Percentiles rank a stretch among this genome's conserved stretches.
These are phyloP conservation scores for Pelargonium nanum DNA, from an alignment of 345 rosid species.

Conservation along the genomic window DNA sequence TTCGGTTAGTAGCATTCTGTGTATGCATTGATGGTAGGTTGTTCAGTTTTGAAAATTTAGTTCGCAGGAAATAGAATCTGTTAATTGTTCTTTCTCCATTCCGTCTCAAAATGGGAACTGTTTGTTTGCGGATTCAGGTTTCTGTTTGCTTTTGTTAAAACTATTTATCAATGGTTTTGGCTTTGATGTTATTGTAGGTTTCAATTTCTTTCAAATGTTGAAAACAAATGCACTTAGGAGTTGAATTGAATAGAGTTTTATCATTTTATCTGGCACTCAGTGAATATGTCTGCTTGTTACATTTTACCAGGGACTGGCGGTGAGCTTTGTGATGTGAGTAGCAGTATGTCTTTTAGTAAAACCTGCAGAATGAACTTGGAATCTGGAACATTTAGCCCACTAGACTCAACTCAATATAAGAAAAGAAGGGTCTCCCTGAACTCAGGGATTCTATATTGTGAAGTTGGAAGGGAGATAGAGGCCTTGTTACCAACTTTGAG, in stretches of 20 bases:
- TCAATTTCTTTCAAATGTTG: too few species aligned
- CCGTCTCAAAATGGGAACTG: background rate
- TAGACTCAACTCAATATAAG: constrained; percentile 20
- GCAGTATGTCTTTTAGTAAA: constrained; percentile 1
- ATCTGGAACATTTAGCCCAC: constrained; percentile 10
- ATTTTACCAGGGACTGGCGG: constrained; percentile 5
- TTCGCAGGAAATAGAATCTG: background rate
- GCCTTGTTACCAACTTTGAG: constrained; percentile 43
- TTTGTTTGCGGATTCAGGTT: background rate
- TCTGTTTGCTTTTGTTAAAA: too few species aligned
- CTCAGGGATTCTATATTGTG: constrained; percentile 7
- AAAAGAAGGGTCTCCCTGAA: constrained; percentile 35
- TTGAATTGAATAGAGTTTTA: too few species aligned
- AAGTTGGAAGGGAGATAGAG: constrained; percentile 20
- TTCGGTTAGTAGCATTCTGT: background rate
- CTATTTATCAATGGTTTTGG: too few species aligned
- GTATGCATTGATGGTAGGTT: background rate
- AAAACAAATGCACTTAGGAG: too few species aligned
- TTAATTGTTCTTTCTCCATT: background rate
- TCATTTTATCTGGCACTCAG: too few species aligned
- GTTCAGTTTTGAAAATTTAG: too few species aligned
- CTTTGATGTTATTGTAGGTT: too few species aligned
- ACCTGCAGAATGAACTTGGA: constrained; percentile 11
- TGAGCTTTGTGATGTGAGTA: background rate
- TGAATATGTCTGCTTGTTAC: too few species aligned